phyloP scores from a whole-genome alignment of 2,329 filamentous ascomycete genomes.

The Diaporthe citri region DNA sequence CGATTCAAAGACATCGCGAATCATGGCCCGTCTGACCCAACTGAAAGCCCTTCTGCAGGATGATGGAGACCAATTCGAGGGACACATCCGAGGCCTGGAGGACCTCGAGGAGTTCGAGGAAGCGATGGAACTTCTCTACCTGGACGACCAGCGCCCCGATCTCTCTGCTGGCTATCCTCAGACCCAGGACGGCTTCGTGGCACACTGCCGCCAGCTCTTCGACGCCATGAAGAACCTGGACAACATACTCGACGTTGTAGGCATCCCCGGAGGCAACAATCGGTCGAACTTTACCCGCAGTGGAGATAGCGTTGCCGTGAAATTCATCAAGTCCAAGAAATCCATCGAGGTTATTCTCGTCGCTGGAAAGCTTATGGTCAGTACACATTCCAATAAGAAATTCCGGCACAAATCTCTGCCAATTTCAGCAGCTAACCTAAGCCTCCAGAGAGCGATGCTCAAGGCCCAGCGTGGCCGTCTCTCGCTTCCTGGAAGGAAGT shows the following conservation, averaged over 20 bases:
- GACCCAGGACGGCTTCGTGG: background rate
- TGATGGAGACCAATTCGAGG: too few species aligned
- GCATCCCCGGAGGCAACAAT: too few species aligned
- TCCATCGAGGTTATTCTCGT: background rate
- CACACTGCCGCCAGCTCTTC: background rate
- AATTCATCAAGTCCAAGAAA: background rate
- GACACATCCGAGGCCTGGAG: background rate
- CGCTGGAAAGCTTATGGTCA: background rate
- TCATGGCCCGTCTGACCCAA: background rate
- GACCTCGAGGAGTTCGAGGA: background rate
- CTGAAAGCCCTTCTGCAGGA: too few species aligned
- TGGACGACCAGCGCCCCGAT: too few species aligned
- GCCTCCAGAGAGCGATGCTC: background rate
- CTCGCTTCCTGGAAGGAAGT: background rate
- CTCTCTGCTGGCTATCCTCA: background rate
- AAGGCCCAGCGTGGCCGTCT: background rate
- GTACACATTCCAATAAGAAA: too few species aligned
- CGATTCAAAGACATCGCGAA: background rate
- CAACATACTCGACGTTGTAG: background rate
- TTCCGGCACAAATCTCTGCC: fast-evolving
- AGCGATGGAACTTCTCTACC: background rate
- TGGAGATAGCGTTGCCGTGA: background rate
- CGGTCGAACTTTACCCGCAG: too few species aligned
- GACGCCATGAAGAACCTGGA: background rate
- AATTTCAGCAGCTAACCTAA: too few species aligned